phyloP scores from a whole-genome alignment of 441 rosid species.

The Aquilaria agallochum region DNA sequence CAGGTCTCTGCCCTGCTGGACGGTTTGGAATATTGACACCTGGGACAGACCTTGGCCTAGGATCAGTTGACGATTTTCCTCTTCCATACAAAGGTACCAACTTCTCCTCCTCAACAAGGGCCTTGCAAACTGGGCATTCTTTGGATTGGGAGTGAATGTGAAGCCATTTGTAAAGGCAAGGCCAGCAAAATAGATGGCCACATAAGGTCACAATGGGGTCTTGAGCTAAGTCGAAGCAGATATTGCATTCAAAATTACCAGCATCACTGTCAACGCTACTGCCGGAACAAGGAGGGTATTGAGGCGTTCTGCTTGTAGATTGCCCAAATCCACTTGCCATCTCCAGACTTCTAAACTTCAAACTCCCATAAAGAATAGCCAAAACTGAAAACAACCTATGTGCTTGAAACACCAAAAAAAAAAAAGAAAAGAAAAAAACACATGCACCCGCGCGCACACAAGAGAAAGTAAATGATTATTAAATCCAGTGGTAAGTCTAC shows the following conservation, averaged over 20 bases:
- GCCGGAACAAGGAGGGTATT: constrained; percentile 45
- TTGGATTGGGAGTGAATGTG: constrained; percentile 61
- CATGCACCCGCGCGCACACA: too few species aligned
- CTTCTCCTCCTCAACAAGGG: constrained; percentile 73
- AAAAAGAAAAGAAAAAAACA: too few species aligned
- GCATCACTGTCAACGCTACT: constrained; percentile 47
- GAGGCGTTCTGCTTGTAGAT: constrained; percentile 58
- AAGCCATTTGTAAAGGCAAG: constrained; percentile 95
- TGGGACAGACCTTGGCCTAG: constrained; percentile 69
- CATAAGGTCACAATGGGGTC: constrained; percentile 93
- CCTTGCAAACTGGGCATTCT: constrained; percentile 93
- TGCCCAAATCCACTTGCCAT: constrained; percentile 68
- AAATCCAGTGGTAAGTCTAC: too few species aligned
- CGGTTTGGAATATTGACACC: constrained; percentile 75
- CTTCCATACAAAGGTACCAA: constrained; percentile 93
- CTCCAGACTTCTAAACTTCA: constrained; percentile 24
- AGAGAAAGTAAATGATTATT: too few species aligned
- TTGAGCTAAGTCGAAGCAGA: constrained; percentile 88
- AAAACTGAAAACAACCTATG: too few species aligned
- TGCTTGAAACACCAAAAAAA: too few species aligned
- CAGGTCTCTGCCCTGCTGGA: constrained; percentile 86
- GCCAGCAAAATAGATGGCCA: constrained; percentile 98
- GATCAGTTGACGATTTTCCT: constrained; percentile 75
- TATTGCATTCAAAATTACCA: constrained; percentile 81
- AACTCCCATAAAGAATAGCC: constrained; percentile 17